Percentiles rank a stretch among this genome's conserved stretches.
Evolutionary conservation across 2,329 filamentous ascomycete species (phyloP).

Genomic region (Aspergillus cejpii): DNA sequence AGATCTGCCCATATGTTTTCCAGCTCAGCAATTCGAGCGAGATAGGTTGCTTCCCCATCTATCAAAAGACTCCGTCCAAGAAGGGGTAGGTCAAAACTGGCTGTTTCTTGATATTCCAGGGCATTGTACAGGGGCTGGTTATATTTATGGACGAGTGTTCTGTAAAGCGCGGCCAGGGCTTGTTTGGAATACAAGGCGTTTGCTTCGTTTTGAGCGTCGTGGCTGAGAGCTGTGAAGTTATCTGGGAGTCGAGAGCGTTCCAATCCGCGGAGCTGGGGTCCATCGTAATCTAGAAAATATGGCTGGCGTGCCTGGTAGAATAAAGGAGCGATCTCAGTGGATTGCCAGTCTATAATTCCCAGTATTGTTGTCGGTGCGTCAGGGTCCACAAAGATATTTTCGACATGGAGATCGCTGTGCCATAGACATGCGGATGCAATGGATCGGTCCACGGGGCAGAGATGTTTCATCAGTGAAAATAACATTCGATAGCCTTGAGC

Average conservation of each 20-base stretch:
- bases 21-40: constrained; percentile 6
- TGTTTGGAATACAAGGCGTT: constrained; percentile 9
- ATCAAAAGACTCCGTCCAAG: constrained; percentile 12
- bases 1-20: constrained; percentile 10
- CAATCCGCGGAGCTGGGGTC: constrained; percentile 12
- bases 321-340: constrained; percentile 28
- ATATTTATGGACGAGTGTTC: constrained; percentile 5
- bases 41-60: constrained; percentile 12
- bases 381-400: constrained; percentile 26
- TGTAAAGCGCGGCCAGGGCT: constrained; percentile 9
- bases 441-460: constrained; percentile 23
- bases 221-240: constrained; percentile 5
- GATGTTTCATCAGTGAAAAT: constrained; percentile 24
- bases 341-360: constrained; percentile 25
- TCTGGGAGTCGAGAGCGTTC: constrained; percentile 7
- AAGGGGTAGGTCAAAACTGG: constrained; percentile 12
- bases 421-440: constrained; percentile 24
- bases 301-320: constrained; percentile 33
- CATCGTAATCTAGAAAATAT: constrained; percentile 31
- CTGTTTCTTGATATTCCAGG: constrained; percentile 9
- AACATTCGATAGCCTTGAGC: constrained; percentile 24
- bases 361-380: constrained; percentile 15
- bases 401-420: constrained; percentile 37
- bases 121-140: constrained; percentile 9
- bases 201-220: constrained; percentile 5